Percentiles rank a stretch among this genome's conserved stretches.
These are phyloP conservation scores for Blastobotrys petasosporus DNA, from an alignment of 1,139 yeast species.

Conservation along the genomic window DNA sequence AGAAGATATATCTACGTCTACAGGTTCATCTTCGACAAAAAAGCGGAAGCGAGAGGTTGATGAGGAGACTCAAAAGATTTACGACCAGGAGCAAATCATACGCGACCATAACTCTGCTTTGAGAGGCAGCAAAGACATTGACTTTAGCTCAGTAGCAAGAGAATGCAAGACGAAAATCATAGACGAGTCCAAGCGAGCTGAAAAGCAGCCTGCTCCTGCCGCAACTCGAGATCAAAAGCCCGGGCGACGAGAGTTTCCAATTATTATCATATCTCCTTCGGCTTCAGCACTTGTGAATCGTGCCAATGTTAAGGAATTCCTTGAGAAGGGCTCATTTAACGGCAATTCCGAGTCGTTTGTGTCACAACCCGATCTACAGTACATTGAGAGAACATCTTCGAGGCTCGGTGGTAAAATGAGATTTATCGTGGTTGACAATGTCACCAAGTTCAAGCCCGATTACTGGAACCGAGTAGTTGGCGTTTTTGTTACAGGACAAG, in stretches of 20 bases:
- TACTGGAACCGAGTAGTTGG: conserved; percentile 95
- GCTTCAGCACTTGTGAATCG: conserved; percentile 84
- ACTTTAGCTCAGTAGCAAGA: conserved; percentile 65
- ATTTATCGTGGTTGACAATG: conserved; percentile 79
- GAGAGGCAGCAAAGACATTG: conserved; percentile 64
- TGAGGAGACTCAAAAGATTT: conserved; percentile 51
- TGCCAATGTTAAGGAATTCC: conserved; percentile 72
- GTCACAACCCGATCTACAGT: conserved; percentile 40
- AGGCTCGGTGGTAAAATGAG: conserved; percentile 52
- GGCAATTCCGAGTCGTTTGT: conserved; percentile 46
- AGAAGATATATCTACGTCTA: conserved; percentile 6
- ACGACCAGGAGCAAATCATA: conserved; percentile 57
- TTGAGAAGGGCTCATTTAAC: conserved; percentile 68
- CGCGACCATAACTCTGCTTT: conserved; percentile 75
- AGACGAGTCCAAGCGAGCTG: conserved; percentile 12
- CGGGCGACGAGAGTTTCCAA: conserved; percentile 44
- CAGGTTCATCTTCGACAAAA: conserved; percentile 7
- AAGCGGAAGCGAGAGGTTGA: conserved; percentile 34
- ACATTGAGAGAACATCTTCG: conserved; percentile 52
- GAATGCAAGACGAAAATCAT: conserved; percentile 65
- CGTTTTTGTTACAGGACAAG: conserved; percentile 92
- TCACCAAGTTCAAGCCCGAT: conserved; percentile 88
- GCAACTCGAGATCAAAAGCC: conserved; percentile 14
- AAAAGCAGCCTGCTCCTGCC: conserved; percentile 11
- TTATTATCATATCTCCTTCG: conserved; percentile 86